A percentile compares a stretch with the other conserved stretches of the same genome.
phyloP scores from a whole-genome alignment of 177 flowering plant genomes.

The Vitis hybrid region DNA sequence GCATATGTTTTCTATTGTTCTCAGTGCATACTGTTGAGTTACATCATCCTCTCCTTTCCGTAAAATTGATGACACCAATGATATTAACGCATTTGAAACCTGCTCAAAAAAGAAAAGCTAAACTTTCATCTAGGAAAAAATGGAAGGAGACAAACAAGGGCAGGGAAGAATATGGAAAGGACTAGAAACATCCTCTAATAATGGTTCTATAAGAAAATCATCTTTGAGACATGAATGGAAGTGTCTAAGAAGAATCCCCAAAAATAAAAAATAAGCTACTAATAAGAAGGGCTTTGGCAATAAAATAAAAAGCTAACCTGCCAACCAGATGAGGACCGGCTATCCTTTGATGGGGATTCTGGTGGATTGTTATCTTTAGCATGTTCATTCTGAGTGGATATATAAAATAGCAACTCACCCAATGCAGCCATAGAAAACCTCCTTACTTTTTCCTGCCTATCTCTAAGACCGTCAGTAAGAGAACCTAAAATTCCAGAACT shows the following conservation, averaged over 20 bases:
- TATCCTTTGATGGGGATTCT: slow-evolving; percentile 86
- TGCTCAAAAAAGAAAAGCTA: slow-evolving; percentile 20
- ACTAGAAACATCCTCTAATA: neutral
- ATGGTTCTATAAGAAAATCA: neutral
- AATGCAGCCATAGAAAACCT: slow-evolving; percentile 99
- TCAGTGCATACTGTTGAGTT: slow-evolving; percentile 91
- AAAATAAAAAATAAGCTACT: no score
- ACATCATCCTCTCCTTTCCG: slow-evolving; percentile 97
- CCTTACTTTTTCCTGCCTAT: slow-evolving; percentile 92
- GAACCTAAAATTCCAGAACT: slow-evolving; percentile 87
- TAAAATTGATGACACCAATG: slow-evolving; percentile 75
- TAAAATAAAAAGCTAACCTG: slow-evolving; percentile 57
- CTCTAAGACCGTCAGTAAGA: slow-evolving; percentile 87
- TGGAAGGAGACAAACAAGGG: slow-evolving; percentile 1
- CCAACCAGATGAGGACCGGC: slow-evolving; percentile 69
- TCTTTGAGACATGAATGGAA: neutral
- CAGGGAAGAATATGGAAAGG: neutral
- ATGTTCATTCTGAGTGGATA: slow-evolving; percentile 85
- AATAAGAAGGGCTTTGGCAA: slow-evolving; percentile 4
- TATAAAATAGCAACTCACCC: slow-evolving; percentile 92
- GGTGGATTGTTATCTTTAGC: slow-evolving; percentile 43
- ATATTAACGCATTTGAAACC: slow-evolving; percentile 81
- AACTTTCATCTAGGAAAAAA: neutral
- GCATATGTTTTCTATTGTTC: slow-evolving; percentile 92
- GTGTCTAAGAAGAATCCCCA: no score